Percentiles rank a stretch among this genome's conserved stretches.
Conservation (phyloP, 768 basidiomycete genomes). For the Lanmaoa pseudosensibilis region DNA sequence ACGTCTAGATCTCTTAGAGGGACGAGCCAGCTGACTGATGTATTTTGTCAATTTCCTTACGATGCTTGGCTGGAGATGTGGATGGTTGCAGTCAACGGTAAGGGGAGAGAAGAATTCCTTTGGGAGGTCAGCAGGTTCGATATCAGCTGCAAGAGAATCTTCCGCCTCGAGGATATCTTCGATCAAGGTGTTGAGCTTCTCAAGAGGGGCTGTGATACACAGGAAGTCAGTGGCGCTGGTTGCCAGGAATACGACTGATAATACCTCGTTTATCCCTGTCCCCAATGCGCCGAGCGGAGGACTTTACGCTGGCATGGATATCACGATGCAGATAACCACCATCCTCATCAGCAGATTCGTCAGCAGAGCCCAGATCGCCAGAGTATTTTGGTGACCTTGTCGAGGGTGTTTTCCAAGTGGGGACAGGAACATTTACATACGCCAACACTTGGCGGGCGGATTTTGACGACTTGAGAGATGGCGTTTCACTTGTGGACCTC, state of each 20-base stretch:
- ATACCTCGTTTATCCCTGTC: constrained; percentile 77
- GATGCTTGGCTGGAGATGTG: constrained; percentile 55
- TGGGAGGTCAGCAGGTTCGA: constrained; percentile 50
- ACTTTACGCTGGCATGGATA: constrained; percentile 40
- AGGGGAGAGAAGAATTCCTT: constrained; percentile 63
- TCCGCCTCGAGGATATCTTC: constrained; percentile 87
- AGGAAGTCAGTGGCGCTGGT: neutral
- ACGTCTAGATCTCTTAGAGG: constrained; percentile 66
- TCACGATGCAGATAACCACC: constrained; percentile 32
- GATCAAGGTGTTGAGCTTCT: constrained; percentile 73
- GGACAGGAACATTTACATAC: constrained; percentile 34
- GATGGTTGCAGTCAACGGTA: constrained; percentile 56
- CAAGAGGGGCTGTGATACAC: constrained; percentile 52
- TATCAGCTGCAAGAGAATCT: constrained; percentile 64
- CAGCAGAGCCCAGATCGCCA: constrained; percentile 52
- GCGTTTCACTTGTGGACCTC: constrained; percentile 21
- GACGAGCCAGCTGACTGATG: constrained; percentile 65
- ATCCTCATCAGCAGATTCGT: constrained; percentile 48
- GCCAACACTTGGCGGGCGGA: constrained; percentile 35
- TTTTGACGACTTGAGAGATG: constrained; percentile 30
- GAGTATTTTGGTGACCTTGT: constrained; percentile 24
- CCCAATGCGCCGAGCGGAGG: constrained; percentile 60
- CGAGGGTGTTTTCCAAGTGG: constrained; percentile 31
- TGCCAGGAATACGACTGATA: neutral
- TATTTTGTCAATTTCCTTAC: constrained; percentile 71